Percentiles rank a stretch among this genome's conserved stretches.
phyloP scores from a whole-genome alignment of 83 land plant genomes.

The Thuja plicata region DNA sequence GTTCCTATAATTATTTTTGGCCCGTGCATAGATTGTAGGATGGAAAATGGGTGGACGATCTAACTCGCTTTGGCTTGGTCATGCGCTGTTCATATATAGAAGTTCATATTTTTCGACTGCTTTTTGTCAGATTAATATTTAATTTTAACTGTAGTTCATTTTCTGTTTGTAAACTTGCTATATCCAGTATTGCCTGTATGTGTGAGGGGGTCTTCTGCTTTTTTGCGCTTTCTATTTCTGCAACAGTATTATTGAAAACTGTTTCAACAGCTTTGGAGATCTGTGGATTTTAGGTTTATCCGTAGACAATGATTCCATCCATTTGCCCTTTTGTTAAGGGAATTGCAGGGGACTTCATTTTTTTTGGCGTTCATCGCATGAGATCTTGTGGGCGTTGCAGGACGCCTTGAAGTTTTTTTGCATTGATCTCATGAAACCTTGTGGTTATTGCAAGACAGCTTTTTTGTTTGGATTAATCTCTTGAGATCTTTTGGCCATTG shows the following conservation, averaged over 20 bases:
- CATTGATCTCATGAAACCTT: background rate
- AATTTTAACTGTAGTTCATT: background rate
- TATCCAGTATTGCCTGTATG: background rate
- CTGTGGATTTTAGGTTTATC: background rate
- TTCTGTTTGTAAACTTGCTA: background rate
- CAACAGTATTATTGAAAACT: background rate
- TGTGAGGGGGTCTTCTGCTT: background rate
- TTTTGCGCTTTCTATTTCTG: background rate
- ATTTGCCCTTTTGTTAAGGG: background rate
- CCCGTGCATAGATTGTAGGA: background rate
- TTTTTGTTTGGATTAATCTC: background rate
- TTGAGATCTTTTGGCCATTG: background rate
- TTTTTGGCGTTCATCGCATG: background rate
- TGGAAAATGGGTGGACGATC: background rate
- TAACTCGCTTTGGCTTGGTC: background rate
- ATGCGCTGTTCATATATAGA: background rate
- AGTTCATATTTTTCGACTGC: background rate
- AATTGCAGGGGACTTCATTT: background rate
- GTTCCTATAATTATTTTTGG: background rate
- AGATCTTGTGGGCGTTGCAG: background rate
- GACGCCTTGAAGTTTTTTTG: background rate
- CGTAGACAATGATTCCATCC: background rate
- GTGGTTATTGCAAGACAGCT: background rate
- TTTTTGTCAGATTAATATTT: background rate
- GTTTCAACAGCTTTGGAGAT: background rate